Percentiles rank a stretch among this genome's conserved stretches.
Conservation (phyloP, 495 filamentous ascomycete species). For the Mytilinidion resinicola region DNA sequence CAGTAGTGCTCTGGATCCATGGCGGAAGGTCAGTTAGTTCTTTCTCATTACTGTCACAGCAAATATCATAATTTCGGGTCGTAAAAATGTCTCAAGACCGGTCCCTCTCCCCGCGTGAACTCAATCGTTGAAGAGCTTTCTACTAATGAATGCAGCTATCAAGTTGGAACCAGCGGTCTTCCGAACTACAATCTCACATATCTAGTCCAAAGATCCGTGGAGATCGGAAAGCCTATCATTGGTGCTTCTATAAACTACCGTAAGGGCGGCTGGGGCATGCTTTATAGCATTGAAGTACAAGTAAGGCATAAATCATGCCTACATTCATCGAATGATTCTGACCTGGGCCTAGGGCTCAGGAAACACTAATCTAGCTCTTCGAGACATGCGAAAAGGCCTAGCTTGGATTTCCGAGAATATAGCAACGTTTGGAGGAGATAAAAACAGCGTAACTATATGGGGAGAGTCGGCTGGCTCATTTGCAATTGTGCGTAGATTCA, state of each 20-base stretch:
- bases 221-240: constrained; percentile 26
- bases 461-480: constrained; percentile 27
- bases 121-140: too few species aligned
- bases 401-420: constrained; percentile 27
- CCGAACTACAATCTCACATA: constrained; percentile 28
- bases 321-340: background rate
- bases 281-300: constrained; percentile 19
- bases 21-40: constrained; percentile 11
- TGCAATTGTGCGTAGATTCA: constrained; percentile 12
- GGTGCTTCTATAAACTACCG: constrained; percentile 26
- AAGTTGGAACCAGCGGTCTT: constrained; percentile 25
- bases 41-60: background rate
- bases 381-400: constrained; percentile 25
- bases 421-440: constrained; percentile 18
- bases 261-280: constrained; percentile 26
- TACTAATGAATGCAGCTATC: constrained; percentile 6
- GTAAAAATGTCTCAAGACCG: background rate
- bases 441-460: constrained; percentile 20
- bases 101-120: background rate
- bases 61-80: background rate
- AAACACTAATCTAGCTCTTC: constrained; percentile 23
- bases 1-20: constrained; percentile 27
- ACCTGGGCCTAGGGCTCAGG: constrained; percentile 6
- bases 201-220: constrained; percentile 21
- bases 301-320: background rate